Percentiles rank a stretch among this genome's conserved stretches.
These are phyloP conservation scores for Borealophlyctis nickersoniae DNA, from an alignment of 192 early-diverging fungal species.

Conservation along the genomic window DNA sequence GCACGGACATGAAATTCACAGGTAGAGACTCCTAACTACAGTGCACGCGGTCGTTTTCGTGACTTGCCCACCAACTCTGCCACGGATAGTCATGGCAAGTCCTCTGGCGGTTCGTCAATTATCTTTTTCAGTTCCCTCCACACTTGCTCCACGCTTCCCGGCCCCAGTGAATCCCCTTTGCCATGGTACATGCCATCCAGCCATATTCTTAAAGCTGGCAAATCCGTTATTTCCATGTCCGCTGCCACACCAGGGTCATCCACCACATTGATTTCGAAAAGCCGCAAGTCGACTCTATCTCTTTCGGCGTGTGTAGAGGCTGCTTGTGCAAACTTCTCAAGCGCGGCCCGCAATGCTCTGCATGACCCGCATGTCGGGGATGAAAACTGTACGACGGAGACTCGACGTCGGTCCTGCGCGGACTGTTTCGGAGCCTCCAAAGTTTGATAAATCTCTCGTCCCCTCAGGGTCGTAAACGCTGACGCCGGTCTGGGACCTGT, in stretches of 20 bases:
- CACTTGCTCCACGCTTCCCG: not conserved
- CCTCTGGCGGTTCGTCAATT: not conserved
- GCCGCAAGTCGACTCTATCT: not conserved
- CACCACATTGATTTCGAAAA: not conserved
- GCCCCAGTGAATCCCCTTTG: not conserved
- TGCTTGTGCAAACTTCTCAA: not conserved
- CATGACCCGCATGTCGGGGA: not conserved
- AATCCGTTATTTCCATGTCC: not conserved
- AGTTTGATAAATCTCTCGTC: too few species aligned
- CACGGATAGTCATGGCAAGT: not conserved
- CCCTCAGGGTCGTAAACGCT: too few species aligned
- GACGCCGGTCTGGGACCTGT: too few species aligned
- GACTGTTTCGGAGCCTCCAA: too few species aligned
- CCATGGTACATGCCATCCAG: not conserved
- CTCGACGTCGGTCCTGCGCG: not conserved
- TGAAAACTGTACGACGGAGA: not conserved
- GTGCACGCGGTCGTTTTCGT: too few species aligned
- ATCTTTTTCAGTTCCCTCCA: not conserved
- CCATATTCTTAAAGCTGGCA: not conserved
- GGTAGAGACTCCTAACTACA: too few species aligned
- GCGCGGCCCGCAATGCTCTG: not conserved
- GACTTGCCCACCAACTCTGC: too few species aligned
- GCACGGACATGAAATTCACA: too few species aligned
- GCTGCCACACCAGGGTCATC: not conserved
- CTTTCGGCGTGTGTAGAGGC: not conserved